Evolutionary conservation across 768 basidiomycete genomes (phyloP).

Genomic region (Suillus americanus): DNA sequence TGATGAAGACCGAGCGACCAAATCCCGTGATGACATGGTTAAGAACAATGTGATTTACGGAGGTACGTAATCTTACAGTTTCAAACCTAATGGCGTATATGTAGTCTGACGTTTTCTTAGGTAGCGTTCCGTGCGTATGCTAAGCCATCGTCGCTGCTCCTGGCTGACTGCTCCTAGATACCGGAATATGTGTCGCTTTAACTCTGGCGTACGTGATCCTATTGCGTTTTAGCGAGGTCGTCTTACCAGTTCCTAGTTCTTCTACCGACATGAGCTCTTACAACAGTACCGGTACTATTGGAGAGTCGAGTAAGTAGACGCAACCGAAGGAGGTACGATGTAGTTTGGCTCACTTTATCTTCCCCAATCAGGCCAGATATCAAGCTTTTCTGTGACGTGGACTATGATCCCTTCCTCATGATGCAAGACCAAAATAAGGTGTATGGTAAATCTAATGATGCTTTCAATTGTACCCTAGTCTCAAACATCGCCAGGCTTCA

Average conservation of each 20-base stretch:
- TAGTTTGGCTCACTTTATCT: background rate
- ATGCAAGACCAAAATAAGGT: constrained; percentile 82
- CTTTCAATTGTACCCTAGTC: constrained; percentile 19
- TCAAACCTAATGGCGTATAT: constrained; percentile 4
- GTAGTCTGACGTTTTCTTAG: constrained; percentile 33
- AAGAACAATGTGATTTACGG: constrained; percentile 65
- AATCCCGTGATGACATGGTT: constrained; percentile 60
- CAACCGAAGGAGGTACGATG: constrained; percentile 4
- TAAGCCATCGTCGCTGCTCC: background rate
- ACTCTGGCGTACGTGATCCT: constrained; percentile 68
- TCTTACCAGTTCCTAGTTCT: constrained; percentile 51
- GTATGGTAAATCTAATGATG: constrained; percentile 53
- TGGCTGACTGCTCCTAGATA: constrained; percentile 46
- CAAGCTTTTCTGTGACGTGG: constrained; percentile 77
- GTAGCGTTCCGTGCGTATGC: constrained; percentile 65
- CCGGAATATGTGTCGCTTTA: constrained; percentile 95
- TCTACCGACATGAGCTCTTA: constrained; percentile 78
- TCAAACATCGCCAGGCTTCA: constrained; percentile 55
- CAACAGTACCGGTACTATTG: constrained; percentile 84
- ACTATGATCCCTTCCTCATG: constrained; percentile 76
- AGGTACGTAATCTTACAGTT: constrained; percentile 35
- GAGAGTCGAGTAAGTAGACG: constrained; percentile 75
- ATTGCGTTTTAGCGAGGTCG: background rate
- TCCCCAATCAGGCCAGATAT: constrained; percentile 59
- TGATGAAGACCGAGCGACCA: constrained; percentile 65